Conservation (phyloP, 2,329 filamentous ascomycete species). For the Sporothrix dimorphospora region DNA sequence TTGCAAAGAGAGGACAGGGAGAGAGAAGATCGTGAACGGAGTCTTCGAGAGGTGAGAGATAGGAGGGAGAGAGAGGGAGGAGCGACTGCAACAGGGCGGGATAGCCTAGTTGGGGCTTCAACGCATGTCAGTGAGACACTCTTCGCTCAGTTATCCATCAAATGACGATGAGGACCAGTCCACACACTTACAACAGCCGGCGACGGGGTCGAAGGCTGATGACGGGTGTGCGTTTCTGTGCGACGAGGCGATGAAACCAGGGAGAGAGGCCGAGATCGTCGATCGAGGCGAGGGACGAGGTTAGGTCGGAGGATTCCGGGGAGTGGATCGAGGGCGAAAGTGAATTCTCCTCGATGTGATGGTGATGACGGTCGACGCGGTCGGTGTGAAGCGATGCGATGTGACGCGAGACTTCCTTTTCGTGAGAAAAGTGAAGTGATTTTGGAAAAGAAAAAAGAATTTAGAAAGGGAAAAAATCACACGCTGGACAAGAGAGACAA, state of each 20-base stretch:
- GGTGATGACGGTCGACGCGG: conserved; percentile 1
- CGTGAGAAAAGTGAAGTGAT: background rate
- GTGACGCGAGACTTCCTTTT: background rate
- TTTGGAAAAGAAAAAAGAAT: background rate
- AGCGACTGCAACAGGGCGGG: conserved; percentile 27
- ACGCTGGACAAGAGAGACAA: conserved; percentile 18
- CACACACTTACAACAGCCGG: conserved; percentile 36
- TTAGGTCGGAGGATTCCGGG: background rate
- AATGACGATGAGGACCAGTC: conserved; percentile 29
- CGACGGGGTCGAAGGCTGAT: conserved; percentile 35
- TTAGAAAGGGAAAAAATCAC: conserved; percentile 1
- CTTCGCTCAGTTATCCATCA: conserved; percentile 33
- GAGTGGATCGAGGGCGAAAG: conserved; percentile 23
- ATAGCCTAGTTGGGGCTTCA: conserved; percentile 32
- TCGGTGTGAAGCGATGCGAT: conserved; percentile 32
- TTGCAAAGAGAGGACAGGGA: background rate
- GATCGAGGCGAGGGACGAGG: conserved; percentile 26
- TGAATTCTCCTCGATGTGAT: conserved; percentile 27
- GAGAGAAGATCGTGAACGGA: background rate
- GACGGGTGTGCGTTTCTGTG: conserved; percentile 31
- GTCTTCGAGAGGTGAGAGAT: background rate
- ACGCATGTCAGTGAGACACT: conserved; percentile 33
- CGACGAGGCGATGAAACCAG: conserved; percentile 18
- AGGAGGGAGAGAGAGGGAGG: conserved; percentile 18
- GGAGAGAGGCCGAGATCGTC: conserved; percentile 28